A percentile compares a stretch with the other conserved stretches of the same genome.
These are phyloP conservation scores for Ceratobasidium sp. DNA, from an alignment of 1,284 basidiomycete species.

Conservation along the genomic window DNA sequence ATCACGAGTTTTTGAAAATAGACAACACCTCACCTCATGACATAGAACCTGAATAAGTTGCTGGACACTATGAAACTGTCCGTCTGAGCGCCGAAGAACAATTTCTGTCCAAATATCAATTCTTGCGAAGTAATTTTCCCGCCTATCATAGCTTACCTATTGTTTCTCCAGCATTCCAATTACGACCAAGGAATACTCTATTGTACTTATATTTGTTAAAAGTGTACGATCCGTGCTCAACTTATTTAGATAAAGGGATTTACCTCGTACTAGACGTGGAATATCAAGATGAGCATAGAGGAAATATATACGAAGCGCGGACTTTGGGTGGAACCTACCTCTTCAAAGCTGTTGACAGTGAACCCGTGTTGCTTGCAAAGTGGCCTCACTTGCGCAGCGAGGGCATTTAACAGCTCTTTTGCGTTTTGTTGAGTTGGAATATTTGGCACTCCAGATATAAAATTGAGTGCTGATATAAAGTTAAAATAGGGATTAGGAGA, in stretches of 20 bases:
- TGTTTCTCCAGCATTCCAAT: slow-evolving; percentile 81
- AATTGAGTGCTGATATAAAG: slow-evolving; percentile 70
- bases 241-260: neutral
- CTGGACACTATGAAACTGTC: slow-evolving; percentile 65
- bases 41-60: slow-evolving; percentile 80
- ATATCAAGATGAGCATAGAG: neutral
- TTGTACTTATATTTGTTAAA: slow-evolving; percentile 72
- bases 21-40: slow-evolving; percentile 67
- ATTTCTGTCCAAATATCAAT: too few species aligned
- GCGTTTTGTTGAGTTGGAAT: slow-evolving; percentile 52
- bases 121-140: too few species aligned
- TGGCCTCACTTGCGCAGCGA: slow-evolving; percentile 81
- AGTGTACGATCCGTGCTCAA: neutral
- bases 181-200: slow-evolving; percentile 67
- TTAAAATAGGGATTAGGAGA: slow-evolving; percentile 80
- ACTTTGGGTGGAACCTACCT: slow-evolving; percentile 57
- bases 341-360: slow-evolving; percentile 76
- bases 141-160: slow-evolving; percentile 60
- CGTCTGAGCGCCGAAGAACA: slow-evolving; percentile 67
- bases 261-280: slow-evolving; percentile 37
- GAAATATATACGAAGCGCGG: neutral
- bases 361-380: slow-evolving; percentile 81
- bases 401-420: slow-evolving; percentile 69
- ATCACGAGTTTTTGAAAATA: slow-evolving; percentile 33
- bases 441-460: slow-evolving; percentile 46